phyloP scores from a whole-genome alignment of 805 yeast genomes.

The Lipomyces kockii region DNA sequence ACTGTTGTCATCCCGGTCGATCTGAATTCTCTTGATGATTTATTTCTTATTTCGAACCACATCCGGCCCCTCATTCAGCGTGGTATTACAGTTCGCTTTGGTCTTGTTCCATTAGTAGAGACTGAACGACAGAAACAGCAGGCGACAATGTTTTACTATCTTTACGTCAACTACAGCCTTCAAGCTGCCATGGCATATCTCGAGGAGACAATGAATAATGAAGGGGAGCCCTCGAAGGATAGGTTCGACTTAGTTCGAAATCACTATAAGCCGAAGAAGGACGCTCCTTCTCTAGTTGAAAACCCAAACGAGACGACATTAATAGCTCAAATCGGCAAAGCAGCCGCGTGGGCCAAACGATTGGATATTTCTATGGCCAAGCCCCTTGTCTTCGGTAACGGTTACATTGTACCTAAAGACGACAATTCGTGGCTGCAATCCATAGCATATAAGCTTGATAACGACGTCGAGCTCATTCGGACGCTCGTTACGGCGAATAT shows the following conservation, averaged over 20 bases:
- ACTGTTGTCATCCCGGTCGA: constrained; percentile 72
- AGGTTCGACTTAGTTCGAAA: constrained; percentile 27
- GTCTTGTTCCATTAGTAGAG: constrained; percentile 67
- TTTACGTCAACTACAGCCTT: constrained; percentile 34
- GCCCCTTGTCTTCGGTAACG: constrained; percentile 71
- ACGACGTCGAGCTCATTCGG: constrained; percentile 54
- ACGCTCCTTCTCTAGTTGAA: constrained; percentile 6
- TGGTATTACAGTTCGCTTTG: constrained; percentile 78
- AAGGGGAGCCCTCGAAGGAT: constrained; percentile 28
- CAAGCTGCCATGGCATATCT: constrained; percentile 25
- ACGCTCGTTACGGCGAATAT: constrained; percentile 40
- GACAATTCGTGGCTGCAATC: constrained; percentile 46
- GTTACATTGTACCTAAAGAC: constrained; percentile 61
- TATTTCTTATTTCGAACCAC: constrained; percentile 53
- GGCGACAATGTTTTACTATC: constrained; percentile 33
- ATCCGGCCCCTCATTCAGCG: constrained; percentile 46
- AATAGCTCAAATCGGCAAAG: constrained; percentile 15
- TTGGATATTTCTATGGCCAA: constrained; percentile 51
- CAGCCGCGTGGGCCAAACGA: constrained; percentile 43
- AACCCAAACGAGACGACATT: not conserved
- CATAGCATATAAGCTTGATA: constrained; percentile 44
- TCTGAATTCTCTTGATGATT: constrained; percentile 57
- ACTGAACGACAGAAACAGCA: constrained; percentile 27
- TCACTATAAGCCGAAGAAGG: constrained; percentile 10
- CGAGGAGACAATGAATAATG: constrained; percentile 6